Conservation (phyloP, 768 basidiomycete genomes). For the Pisolithus marmoratus region DNA sequence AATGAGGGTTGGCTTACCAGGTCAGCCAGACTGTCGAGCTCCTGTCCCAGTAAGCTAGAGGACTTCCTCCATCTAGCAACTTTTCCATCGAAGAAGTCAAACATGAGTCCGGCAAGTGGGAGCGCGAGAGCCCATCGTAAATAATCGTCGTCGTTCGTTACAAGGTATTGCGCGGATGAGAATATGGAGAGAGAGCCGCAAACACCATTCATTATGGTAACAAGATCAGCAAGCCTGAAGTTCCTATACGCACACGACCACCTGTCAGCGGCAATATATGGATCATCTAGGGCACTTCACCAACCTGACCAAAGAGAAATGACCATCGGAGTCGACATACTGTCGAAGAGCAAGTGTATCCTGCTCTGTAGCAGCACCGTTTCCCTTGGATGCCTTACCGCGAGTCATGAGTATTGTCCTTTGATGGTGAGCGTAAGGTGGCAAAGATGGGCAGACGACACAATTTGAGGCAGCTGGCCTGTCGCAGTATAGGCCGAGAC, state of each 20-base stretch:
- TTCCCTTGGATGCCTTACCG: slow-evolving; percentile 24
- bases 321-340: slow-evolving; percentile 86
- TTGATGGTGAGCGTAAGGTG: background rate
- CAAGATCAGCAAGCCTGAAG: slow-evolving; percentile 95
- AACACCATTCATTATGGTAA: slow-evolving; percentile 98
- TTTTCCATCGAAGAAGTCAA: slow-evolving; percentile 97
- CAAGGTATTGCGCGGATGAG: slow-evolving; percentile 83
- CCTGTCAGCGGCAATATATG: background rate
- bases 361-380: slow-evolving; percentile 9
- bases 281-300: background rate
- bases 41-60: slow-evolving; percentile 93
- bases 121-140: slow-evolving; percentile 83
- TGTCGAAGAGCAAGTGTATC: slow-evolving; percentile 50
- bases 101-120: slow-evolving; percentile 91
- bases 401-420: slow-evolving; percentile 16
- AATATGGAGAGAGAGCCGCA: slow-evolving; percentile 96
- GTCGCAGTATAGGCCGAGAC: background rate
- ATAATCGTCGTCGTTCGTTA: slow-evolving; percentile 71
- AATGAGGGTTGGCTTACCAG: slow-evolving; percentile 47
- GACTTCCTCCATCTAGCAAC: slow-evolving; percentile 97
- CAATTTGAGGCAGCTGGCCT: slow-evolving; percentile 5
- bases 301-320: slow-evolving; percentile 96
- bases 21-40: slow-evolving; percentile 95
- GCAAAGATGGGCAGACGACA: slow-evolving; percentile 24
- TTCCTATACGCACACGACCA: slow-evolving; percentile 50